A percentile compares a stretch with the other conserved stretches of the same genome.
Evolutionary conservation across 176 grass and related monocot genomes (phyloP).

Genomic region (Triticum timopheevii): DNA sequence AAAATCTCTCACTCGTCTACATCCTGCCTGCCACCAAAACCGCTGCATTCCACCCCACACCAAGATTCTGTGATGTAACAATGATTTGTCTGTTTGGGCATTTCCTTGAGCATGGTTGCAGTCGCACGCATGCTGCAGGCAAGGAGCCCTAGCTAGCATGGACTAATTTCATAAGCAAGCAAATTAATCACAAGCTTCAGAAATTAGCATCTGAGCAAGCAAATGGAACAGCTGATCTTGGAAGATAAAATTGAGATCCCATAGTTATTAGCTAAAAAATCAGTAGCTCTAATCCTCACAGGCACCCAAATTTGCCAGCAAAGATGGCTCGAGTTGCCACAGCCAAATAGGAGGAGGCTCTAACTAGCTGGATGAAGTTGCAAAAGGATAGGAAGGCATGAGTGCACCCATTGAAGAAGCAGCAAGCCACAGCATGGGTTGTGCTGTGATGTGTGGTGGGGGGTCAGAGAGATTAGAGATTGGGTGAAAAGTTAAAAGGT

Average conservation of each 20-base stretch:
- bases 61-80: neutral
- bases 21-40: neutral
- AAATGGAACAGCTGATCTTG: neutral
- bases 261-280: neutral
- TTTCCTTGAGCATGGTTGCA: slow-evolving; percentile 2
- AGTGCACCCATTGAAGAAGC: neutral
- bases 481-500: neutral
- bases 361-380: neutral
- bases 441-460: neutral
- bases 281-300: neutral
- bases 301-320: neutral
- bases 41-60: neutral
- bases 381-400: neutral
- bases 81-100: neutral
- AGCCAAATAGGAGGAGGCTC: neutral
- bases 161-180: neutral
- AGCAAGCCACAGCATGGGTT: neutral
- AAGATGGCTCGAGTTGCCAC: neutral
- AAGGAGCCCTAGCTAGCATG: neutral
- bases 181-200: neutral
- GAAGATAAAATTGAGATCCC: neutral
- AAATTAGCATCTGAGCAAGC: neutral
- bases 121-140: neutral
- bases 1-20: too few species aligned
- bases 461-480: neutral